Percentiles rank a stretch among this genome's conserved stretches.
Evolutionary conservation across 805 yeast genomes (phyloP).

Genomic region (Nakazawaea ernobii): DNA sequence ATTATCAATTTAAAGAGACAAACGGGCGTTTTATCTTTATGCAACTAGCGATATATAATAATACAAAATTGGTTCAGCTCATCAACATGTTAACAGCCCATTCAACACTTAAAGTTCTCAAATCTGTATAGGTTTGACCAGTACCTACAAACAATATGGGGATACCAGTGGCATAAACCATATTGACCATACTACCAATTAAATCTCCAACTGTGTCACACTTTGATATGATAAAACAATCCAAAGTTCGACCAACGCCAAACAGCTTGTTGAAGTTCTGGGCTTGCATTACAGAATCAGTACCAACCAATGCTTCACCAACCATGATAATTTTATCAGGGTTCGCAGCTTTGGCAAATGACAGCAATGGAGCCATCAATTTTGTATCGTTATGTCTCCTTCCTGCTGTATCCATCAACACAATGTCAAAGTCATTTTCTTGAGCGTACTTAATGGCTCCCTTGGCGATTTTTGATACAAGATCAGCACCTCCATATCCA

Average conservation of each 20-base stretch:
- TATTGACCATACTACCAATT: slow-evolving; percentile 94
- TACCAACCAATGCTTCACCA: slow-evolving; percentile 96
- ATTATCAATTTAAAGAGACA: not conserved
- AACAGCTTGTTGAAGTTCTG: slow-evolving; percentile 89
- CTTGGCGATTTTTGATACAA: slow-evolving; percentile 88
- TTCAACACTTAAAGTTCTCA: slow-evolving; percentile 82
- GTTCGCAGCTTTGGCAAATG: slow-evolving; percentile 90
- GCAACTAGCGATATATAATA: too few species aligned
- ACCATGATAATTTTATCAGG: slow-evolving; percentile 98
- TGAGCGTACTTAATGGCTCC: slow-evolving; percentile 81
- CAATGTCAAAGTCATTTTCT: slow-evolving; percentile 70
- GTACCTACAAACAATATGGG: slow-evolving; percentile 95
- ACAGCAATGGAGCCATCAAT: slow-evolving; percentile 91
- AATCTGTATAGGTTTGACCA: slow-evolving; percentile 94
- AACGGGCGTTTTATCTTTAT: not conserved
- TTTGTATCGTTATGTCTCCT: slow-evolving; percentile 93
- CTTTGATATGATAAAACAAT: slow-evolving; percentile 88
- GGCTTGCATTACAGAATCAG: slow-evolving; percentile 95
- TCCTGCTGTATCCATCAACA: slow-evolving; percentile 95
- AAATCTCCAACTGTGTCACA: slow-evolving; percentile 97
- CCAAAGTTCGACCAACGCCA: slow-evolving; percentile 74
- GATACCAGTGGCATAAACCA: slow-evolving; percentile 94
- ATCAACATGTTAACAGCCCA: slow-evolving; percentile 87
- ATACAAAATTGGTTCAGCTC: slow-evolving; percentile 23
- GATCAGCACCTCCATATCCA: slow-evolving; percentile 95